A percentile compares a stretch with the other conserved stretches of the same genome.
Conservation (phyloP, 1,284 basidiomycete species). For the Apiotrichum gamsii region DNA sequence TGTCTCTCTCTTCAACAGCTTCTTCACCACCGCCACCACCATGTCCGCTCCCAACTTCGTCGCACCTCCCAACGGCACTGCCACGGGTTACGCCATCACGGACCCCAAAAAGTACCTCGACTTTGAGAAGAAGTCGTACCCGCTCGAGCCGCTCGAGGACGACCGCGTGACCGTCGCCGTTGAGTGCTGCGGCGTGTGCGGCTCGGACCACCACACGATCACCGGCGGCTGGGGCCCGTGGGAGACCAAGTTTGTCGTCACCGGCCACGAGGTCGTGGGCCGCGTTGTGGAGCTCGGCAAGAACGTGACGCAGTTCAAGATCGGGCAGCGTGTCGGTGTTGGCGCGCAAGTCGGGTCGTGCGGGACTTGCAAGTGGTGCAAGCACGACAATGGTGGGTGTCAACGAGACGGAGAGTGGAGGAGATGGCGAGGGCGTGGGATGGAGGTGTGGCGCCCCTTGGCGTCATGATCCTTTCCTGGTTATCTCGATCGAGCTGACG, state of each 20-base stretch:
- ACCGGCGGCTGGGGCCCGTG: conserved; percentile 46
- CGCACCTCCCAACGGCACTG: conserved; percentile 12
- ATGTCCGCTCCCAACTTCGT: neutral
- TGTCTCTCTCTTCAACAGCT: neutral
- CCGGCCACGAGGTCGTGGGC: conserved; percentile 51
- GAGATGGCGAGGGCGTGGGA: neutral
- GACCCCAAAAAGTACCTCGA: conserved; percentile 43
- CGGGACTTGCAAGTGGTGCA: conserved; percentile 44
- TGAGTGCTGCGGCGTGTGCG: conserved; percentile 51
- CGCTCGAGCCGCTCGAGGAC: conserved; percentile 60
- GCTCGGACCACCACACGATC: conserved; percentile 46
- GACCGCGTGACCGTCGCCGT: conserved; percentile 67
- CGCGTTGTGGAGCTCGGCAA: conserved; percentile 49
- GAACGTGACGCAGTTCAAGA: conserved; percentile 47
- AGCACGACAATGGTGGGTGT: conserved; percentile 43
- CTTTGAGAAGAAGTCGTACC: conserved; percentile 58
- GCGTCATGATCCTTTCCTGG: too few species aligned
- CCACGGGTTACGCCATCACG: conserved; percentile 39
- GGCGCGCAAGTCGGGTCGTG: conserved; percentile 50
- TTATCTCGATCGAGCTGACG: too few species aligned
- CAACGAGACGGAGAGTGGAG: too few species aligned
- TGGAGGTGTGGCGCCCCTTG: too few species aligned
- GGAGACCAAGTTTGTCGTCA: conserved; percentile 43
- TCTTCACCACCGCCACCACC: neutral
- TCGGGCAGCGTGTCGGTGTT: conserved; percentile 50